A percentile compares a stretch with the other conserved stretches of the same genome.
phyloP scores from a whole-genome alignment of 2,329 filamentous ascomycete species.

The Zarea fungicola region DNA sequence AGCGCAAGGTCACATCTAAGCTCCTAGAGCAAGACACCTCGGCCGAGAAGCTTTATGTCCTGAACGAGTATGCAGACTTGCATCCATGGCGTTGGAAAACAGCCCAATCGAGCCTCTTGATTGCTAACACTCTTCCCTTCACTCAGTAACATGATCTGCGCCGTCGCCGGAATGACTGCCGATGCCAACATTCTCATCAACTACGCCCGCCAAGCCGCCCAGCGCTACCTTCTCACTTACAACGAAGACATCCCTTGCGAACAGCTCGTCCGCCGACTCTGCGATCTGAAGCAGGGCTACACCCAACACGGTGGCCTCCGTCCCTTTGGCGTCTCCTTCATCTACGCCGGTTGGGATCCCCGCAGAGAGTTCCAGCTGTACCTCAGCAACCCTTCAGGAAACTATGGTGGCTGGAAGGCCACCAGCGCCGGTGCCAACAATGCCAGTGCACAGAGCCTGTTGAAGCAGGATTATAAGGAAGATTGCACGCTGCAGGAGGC shows the following conservation, averaged over 20 bases:
- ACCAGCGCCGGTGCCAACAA: conserved; percentile 98
- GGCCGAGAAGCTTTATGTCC: conserved; percentile 98
- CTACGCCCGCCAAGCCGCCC: conserved; percentile 93
- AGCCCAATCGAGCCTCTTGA: not conserved
- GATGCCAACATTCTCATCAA: conserved; percentile 99
- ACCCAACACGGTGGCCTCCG: conserved; percentile 98
- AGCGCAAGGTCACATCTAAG: conserved; percentile 99
- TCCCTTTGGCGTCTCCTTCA: conserved; percentile 97
- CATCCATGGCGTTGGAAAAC: not conserved
- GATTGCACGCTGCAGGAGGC: conserved; percentile 95
- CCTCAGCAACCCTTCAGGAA: conserved; percentile 96
- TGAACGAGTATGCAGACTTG: conserved; percentile 75
- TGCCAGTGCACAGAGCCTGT: conserved; percentile 88
- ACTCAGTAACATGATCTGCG: conserved; percentile 99
- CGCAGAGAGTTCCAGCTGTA: conserved; percentile 97
- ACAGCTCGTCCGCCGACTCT: conserved; percentile 92
- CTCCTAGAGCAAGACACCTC: conserved; percentile 98
- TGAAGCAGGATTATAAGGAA: conserved; percentile 99
- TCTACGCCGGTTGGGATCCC: conserved; percentile 97
- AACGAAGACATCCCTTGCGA: conserved; percentile 99
- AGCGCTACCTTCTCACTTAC: conserved; percentile 97
- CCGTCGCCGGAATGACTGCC: conserved; percentile 97
- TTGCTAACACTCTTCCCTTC: no score
- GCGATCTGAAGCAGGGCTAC: conserved; percentile 98
- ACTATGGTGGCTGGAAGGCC: conserved; percentile 99